A percentile compares a stretch with the other conserved stretches of the same genome.
phyloP scores from a whole-genome alignment of 805 yeast species.

The Metschnikowia reukaufii region DNA sequence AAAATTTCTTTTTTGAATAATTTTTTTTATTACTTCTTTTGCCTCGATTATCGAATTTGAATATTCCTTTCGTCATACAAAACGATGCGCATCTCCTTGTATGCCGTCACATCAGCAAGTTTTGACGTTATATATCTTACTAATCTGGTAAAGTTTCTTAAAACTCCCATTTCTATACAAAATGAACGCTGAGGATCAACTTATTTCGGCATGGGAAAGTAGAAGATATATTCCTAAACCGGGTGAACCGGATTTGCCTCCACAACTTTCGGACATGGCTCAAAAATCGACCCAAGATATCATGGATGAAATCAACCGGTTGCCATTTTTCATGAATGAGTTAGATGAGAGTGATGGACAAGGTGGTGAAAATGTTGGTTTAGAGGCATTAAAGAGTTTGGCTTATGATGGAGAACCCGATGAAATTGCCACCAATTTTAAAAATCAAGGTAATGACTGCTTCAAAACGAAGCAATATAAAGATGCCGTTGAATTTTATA shows the following conservation, averaged over 20 bases:
- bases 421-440: slow-evolving; percentile 86
- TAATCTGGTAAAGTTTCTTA: neutral
- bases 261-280: slow-evolving; percentile 67
- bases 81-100: slow-evolving; percentile 9
- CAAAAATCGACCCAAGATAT: slow-evolving; percentile 74
- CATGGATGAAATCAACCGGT: slow-evolving; percentile 69
- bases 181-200: slow-evolving; percentile 21
- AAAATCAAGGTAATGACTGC: slow-evolving; percentile 89
- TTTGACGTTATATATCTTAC: neutral
- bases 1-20: neutral
- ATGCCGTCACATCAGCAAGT: slow-evolving; percentile 5
- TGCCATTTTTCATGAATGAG: slow-evolving; percentile 94
- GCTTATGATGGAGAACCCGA: slow-evolving; percentile 96
- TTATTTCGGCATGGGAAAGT: slow-evolving; percentile 44
- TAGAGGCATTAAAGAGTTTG: slow-evolving; percentile 88
- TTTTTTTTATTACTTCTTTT: neutral
- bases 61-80: no score
- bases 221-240: slow-evolving; percentile 42
- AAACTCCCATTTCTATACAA: neutral
- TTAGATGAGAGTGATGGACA: slow-evolving; percentile 74
- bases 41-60: neutral
- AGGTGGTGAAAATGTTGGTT: slow-evolving; percentile 68
- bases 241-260: slow-evolving; percentile 76
- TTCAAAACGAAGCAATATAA: slow-evolving; percentile 69
- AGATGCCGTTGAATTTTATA: slow-evolving; percentile 76